These are phyloP conservation scores for Malassezia equina DNA, from an alignment of 1,284 basidiomycete genomes.

Conservation along the genomic window DNA sequence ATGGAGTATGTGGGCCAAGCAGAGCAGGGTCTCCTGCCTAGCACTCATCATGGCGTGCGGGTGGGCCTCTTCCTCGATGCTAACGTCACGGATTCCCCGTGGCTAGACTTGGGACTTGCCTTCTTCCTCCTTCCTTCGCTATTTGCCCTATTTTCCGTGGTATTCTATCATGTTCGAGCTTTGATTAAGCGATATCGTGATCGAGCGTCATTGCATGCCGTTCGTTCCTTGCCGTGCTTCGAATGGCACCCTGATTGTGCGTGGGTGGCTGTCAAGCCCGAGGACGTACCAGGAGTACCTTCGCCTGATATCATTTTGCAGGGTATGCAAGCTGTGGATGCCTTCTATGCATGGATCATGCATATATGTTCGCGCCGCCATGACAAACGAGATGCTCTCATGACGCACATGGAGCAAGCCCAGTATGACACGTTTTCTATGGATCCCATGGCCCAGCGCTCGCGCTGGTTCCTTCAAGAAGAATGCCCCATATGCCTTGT, in stretches of 20 bases:
- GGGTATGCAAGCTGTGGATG: slow-evolving; percentile 39
- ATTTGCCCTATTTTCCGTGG: slow-evolving; percentile 37
- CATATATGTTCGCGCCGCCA: not conserved
- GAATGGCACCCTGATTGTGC: slow-evolving; percentile 22
- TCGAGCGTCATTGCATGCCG: slow-evolving; percentile 37
- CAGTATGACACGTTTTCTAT: not conserved
- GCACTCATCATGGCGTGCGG: slow-evolving; percentile 21
- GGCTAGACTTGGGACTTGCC: slow-evolving; percentile 40
- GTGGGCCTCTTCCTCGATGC: slow-evolving; percentile 41
- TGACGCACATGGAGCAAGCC: not conserved
- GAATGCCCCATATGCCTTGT: slow-evolving; percentile 45
- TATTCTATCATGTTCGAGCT: slow-evolving; percentile 35
- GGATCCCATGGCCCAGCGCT: not conserved
- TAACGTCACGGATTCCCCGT: slow-evolving; percentile 30
- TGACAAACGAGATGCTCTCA: not conserved
- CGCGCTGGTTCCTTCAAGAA: slow-evolving; percentile 20
- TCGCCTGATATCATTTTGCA: slow-evolving; percentile 19
- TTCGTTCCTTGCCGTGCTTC: slow-evolving; percentile 37
- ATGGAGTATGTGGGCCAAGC: slow-evolving; percentile 27
- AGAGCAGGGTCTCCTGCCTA: slow-evolving; percentile 3
- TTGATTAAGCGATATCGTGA: slow-evolving; percentile 35
- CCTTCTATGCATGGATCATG: slow-evolving; percentile 28
- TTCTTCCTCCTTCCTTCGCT: slow-evolving; percentile 42
- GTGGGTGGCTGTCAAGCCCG: slow-evolving; percentile 3
- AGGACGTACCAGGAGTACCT: not conserved